Conservation (phyloP, 1,284 basidiomycete species). For the Trichosporon faecale region DNA sequence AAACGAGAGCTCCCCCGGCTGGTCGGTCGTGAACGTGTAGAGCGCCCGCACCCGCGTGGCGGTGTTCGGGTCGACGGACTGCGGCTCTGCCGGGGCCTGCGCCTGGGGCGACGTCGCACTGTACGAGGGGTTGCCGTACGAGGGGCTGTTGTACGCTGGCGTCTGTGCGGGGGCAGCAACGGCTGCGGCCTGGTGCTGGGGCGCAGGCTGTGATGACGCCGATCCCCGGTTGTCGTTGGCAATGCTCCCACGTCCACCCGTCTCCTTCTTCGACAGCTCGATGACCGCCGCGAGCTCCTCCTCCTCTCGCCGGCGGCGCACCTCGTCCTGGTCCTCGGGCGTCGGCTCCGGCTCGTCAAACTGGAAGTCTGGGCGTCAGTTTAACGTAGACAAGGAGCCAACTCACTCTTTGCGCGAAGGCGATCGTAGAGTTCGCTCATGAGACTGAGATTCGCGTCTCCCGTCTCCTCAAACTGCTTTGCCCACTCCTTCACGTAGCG, state of each 20-base stretch:
- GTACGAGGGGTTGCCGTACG: slow-evolving; percentile 23
- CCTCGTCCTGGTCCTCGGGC: slow-evolving; percentile 60
- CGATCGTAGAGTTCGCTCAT: slow-evolving; percentile 86
- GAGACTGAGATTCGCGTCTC: slow-evolving; percentile 73
- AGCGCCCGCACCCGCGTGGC: slow-evolving; percentile 84
- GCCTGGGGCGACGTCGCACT: slow-evolving; percentile 31
- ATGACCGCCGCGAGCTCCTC: slow-evolving; percentile 87
- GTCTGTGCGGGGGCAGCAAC: slow-evolving; percentile 29
- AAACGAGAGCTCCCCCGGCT: slow-evolving; percentile 88
- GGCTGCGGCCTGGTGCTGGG: slow-evolving; percentile 20
- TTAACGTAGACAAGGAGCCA: not conserved
- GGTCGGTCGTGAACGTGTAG: slow-evolving; percentile 84
- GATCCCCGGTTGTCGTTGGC: not conserved
- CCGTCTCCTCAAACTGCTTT: slow-evolving; percentile 66
- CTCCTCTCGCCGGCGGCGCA: slow-evolving; percentile 71
- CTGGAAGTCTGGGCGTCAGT: slow-evolving; percentile 32
- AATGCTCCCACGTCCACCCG: slow-evolving; percentile 59
- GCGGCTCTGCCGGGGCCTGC: slow-evolving; percentile 37
- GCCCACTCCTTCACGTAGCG: slow-evolving; percentile 79
- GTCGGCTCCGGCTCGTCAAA: slow-evolving; percentile 65
- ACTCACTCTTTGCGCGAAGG: slow-evolving; percentile 76
- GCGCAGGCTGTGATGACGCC: slow-evolving; percentile 22
- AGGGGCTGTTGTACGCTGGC: slow-evolving; percentile 13
- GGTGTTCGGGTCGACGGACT: slow-evolving; percentile 48
- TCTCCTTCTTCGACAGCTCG: slow-evolving; percentile 82